Evolutionary conservation across 805 yeast species (phyloP).

Genomic region (Cyberlindnera japonica): DNA sequence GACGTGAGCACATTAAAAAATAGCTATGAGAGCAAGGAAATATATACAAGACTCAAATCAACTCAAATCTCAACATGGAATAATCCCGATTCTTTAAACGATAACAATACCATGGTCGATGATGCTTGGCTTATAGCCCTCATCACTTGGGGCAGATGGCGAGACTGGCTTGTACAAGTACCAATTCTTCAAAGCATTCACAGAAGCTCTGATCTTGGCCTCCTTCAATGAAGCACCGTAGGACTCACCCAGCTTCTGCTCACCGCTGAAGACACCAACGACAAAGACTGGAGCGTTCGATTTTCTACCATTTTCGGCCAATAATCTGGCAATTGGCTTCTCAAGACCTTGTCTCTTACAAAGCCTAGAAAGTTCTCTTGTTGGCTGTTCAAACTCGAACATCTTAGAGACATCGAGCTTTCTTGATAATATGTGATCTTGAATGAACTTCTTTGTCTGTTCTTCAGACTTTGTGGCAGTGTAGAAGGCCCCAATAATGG

Average conservation of each 20-base stretch:
- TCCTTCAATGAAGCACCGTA: constrained; percentile 87
- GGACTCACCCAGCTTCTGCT: constrained; percentile 85
- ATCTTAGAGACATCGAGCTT: constrained; percentile 68
- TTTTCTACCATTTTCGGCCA: constrained; percentile 91
- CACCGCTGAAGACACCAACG: constrained; percentile 88
- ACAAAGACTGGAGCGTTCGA: constrained; percentile 81
- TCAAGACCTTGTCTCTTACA: constrained; percentile 72
- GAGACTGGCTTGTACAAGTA: constrained; percentile 83
- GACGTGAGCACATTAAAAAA: too few relatives aligned
- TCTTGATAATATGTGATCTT: constrained; percentile 76
- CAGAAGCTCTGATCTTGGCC: constrained; percentile 90
- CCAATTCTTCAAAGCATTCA: constrained; percentile 86
- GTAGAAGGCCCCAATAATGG: constrained; percentile 80
- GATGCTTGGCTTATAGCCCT: constrained; percentile 34
- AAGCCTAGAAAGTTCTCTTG: constrained; percentile 73
- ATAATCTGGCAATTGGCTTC: constrained; percentile 73
- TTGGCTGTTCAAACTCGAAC: constrained; percentile 81
- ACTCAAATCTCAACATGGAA: background rate
- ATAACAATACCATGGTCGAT: constrained; percentile 44
- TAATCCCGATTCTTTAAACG: constrained; percentile 25
- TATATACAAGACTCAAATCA: constrained; percentile 1
- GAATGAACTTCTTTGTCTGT: constrained; percentile 60
- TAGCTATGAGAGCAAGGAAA: too few relatives aligned
- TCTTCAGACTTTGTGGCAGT: constrained; percentile 61
- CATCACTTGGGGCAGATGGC: constrained; percentile 60